These are phyloP conservation scores for Pseudohalonectria lignicola DNA, from an alignment of 2,329 filamentous ascomycete genomes.

Conservation along the genomic window DNA sequence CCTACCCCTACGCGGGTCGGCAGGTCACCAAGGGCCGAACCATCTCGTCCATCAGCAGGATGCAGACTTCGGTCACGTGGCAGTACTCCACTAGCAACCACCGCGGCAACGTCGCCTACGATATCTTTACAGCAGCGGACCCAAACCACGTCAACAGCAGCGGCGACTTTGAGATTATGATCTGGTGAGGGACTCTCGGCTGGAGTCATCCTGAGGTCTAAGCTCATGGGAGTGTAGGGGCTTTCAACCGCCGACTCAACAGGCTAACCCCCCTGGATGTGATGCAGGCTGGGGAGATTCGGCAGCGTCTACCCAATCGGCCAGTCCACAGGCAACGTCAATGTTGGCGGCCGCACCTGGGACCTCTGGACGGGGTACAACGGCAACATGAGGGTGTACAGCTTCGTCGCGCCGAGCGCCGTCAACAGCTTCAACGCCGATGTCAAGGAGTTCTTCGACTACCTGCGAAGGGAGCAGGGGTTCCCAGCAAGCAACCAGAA, in stretches of 20 bases:
- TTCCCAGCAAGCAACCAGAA: constrained; percentile 34
- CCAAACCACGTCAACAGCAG: constrained; percentile 24
- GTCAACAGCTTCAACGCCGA: constrained; percentile 45
- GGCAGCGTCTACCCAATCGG: constrained; percentile 44
- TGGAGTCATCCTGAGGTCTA: too few species aligned
- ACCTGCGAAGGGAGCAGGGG: constrained; percentile 37
- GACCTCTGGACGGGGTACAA: constrained; percentile 52
- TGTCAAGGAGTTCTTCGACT: constrained; percentile 44
- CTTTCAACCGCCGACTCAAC: too few species aligned
- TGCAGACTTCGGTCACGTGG: constrained; percentile 23
- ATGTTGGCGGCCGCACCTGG: constrained; percentile 40
- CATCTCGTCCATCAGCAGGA: constrained; percentile 19
- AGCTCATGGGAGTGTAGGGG: too few species aligned
- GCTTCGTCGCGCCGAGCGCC: constrained; percentile 29
- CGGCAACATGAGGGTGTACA: constrained; percentile 47
- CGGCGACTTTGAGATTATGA: constrained; percentile 53
- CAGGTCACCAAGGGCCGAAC: constrained; percentile 16
- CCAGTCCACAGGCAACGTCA: constrained; percentile 38
- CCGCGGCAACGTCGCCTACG: constrained; percentile 48
- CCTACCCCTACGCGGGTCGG: constrained; percentile 29
- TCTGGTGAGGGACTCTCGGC: constrained; percentile 56
- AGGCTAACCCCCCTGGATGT: too few species aligned
- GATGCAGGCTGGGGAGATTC: constrained; percentile 39
- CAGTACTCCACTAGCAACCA: constrained; percentile 31
- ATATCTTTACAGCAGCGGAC: constrained; percentile 44